Conservation (phyloP, 192 early-diverging fungal genomes). For the Coemansia nantahalensis region DNA sequence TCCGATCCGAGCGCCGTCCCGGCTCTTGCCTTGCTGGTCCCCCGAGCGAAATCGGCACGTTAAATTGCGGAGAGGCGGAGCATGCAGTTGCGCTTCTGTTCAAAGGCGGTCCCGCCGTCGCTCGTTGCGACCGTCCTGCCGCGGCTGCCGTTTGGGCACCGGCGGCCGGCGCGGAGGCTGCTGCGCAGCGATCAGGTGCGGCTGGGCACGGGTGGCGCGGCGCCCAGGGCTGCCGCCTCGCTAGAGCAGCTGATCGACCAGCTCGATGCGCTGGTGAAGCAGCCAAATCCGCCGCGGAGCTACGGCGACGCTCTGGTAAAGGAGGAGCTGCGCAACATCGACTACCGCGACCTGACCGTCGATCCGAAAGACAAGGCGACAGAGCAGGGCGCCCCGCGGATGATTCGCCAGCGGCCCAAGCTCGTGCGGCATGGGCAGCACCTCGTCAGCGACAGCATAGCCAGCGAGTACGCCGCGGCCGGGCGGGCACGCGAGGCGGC, state of each 20-base stretch:
- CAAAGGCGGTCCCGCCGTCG: slow-evolving; percentile 7
- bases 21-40: too few species aligned
- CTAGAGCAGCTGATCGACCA: slow-evolving; percentile 39
- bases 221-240: slow-evolving; percentile 26
- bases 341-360: slow-evolving; percentile 19
- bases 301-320: slow-evolving; percentile 54
- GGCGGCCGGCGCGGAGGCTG: not conserved
- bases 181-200: slow-evolving; percentile 4
- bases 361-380: slow-evolving; percentile 1
- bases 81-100: slow-evolving; percentile 37
- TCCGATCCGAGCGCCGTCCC: too few species aligned
- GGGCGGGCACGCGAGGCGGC: not conserved
- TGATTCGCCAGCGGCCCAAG: slow-evolving; percentile 17
- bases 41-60: too few species aligned
- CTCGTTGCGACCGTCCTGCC: not conserved
- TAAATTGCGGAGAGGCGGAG: not conserved
- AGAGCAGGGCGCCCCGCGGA: not conserved
- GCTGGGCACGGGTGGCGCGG: slow-evolving; percentile 29
- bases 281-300: slow-evolving; percentile 48
- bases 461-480: too few species aligned
- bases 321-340: slow-evolving; percentile 36
- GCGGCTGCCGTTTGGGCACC: not conserved
- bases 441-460: not conserved
- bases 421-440: slow-evolving; percentile 7
- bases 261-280: slow-evolving; percentile 42